Conservation (phyloP, 208 protist genomes). For the Leishmania aethiopica region DNA sequence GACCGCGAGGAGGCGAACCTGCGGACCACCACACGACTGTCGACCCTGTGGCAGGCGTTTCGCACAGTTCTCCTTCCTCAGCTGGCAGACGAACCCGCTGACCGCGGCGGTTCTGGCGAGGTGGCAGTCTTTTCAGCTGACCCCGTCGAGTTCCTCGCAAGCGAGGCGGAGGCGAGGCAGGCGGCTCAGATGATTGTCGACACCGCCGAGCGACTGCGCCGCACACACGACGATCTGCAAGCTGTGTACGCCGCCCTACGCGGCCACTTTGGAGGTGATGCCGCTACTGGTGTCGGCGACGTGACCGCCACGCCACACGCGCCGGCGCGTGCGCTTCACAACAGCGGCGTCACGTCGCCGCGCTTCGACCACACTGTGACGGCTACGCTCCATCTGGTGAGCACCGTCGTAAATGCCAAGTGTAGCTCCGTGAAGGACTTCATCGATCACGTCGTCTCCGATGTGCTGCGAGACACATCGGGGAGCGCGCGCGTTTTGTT, state of each 20-base stretch:
- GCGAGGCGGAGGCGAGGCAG: background rate
- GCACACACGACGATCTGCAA: background rate
- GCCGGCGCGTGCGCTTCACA: background rate
- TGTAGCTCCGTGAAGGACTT: conserved; percentile 18
- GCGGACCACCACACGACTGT: background rate
- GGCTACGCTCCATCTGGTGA: conserved; percentile 4
- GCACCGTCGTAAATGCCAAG: conserved; percentile 18
- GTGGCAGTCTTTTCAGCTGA: background rate
- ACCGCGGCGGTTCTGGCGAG: background rate
- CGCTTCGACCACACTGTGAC: conserved; percentile 13
- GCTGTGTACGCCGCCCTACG: conserved; percentile 5
- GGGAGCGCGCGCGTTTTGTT: conserved; percentile 7
- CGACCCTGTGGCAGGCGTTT: conserved; percentile 11
- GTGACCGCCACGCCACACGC: background rate
- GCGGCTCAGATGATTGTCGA: conserved; percentile 11
- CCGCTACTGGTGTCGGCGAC: background rate
- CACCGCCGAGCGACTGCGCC: background rate
- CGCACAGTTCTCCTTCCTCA: conserved; percentile 14
- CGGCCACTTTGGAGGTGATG: conserved; percentile 15
- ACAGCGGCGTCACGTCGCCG: background rate
- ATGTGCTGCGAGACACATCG: conserved; percentile 9
- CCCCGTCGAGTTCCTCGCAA: background rate
- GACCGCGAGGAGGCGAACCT: background rate
- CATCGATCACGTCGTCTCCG: conserved; percentile 7
- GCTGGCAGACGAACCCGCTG: conserved; percentile 1